Evolutionary conservation across 768 basidiomycete genomes (phyloP), one percentile per base, ranked within the genome.

Genomic region (Mrakia gelida): DNA sequence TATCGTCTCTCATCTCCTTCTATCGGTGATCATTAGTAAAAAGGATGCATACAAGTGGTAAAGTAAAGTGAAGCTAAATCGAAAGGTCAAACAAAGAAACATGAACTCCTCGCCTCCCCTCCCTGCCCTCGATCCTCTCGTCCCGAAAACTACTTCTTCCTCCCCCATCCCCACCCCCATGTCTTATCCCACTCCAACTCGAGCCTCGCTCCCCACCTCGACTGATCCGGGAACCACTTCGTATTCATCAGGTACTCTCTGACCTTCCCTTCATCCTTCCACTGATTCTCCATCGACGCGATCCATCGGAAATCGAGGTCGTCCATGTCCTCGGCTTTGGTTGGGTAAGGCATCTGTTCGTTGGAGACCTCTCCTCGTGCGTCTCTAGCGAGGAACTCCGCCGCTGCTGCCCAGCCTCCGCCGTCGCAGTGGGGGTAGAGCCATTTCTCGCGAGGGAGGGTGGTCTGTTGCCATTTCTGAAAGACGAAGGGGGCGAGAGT

Each of bases 261-360:
- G 16, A 75, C 75, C 62, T 45, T 59, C 62, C 28, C 62, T 13
- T 52, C 43, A 26, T 75, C 41, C n/a, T 59, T 62, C 75, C 75
- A 75, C 18, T 65, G 23, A 23, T 43, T 43, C 52, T 75, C 75
- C 75, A 75, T 75, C 62, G 65, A 43, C 45, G n/a, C 28, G 9
- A 65, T 23, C 23, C 32, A 75, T 13, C 26, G n/a, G 43, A 52
- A 75, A 13, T 49, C 32, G n/a, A 63, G 30, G 52, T 67, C 45
- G 11, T 52, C 75, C 11, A 43, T 41, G 9, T 75, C 75, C n/a
- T 52, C 52, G 4, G 6, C 63, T 13, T 45, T 75, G 32, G 41
- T 63, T 18, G 75, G 75, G 26, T 16, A 62, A 43, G 75, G 75
- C 3, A 75, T 62, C 3, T 23, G n/a, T 26, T 41, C 75, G 16